Evolutionary conservation across 805 yeast species (phyloP), one percentile per base, ranked within the genome.

Genomic region (Lipomyces orientalis): DNA sequence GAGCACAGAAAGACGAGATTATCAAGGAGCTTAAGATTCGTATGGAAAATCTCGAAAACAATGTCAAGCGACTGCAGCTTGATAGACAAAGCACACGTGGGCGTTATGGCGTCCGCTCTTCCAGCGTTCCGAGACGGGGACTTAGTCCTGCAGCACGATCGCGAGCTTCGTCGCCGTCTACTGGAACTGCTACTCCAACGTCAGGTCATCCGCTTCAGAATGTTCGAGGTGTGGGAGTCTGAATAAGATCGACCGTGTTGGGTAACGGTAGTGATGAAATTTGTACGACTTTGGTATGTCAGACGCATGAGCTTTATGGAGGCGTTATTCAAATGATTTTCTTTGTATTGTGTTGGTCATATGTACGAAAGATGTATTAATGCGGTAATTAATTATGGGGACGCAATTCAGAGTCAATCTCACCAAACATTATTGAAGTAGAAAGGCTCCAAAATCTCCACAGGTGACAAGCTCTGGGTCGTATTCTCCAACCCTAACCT

Each of bases 21-120:
- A 76, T 78, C 39, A 55, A 64, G 5, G 75, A 75, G 29, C 72
- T 78, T 16, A 61, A 66, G 31, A 72, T 67, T n/a, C 74, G 72
- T 59, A 60, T 79, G 29, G 70, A 72, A 22, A 68, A 69, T 51
- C 67, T 78, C 35, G 76, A 78, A 58, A 78, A 78, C 61, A 78
- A 76, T n/a, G 65, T 79, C 4, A 62, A 69, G 33, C 35, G 69
- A 31, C 58, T 71, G 39, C 74, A 69, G 29, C 64, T 51, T 37
- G 75, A 73, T 14, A 37, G 60, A 16, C 64, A 51, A 57, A 65
- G 63, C 43, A 63, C 25, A n/a, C 65, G 73, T 7, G 65, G 73
- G 4, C 68, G 73, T n/a, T 71, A 71, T 54, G 71, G 74, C 14
- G 73, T 70, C 7, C 67, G 74, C 16, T 68, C 72, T n/a, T 62